Evolutionary conservation across 2,329 filamentous ascomycete genomes (phyloP), one percentile per base, ranked within the genome.

Genomic region (Zymoseptoria brevis): DNA sequence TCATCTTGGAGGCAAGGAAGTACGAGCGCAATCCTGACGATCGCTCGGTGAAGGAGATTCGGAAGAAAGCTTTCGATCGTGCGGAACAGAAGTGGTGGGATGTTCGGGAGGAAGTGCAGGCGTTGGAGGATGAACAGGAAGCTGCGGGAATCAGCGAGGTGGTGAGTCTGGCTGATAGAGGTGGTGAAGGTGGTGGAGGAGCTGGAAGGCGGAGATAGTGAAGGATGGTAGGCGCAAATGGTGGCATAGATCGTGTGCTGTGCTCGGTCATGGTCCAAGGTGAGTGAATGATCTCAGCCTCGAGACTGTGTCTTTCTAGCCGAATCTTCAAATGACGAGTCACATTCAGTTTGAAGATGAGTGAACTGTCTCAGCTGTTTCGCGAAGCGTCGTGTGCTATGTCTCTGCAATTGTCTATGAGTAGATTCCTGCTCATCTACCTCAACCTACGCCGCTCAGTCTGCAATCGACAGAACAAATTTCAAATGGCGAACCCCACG

Each of bases 61-160:
- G 96, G 74, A 88, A 92, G 69, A 86, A 85, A 72, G 94, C 91
- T 1, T 99, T 96, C 73, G 87, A 90, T 71, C 81, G 90, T 64
- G 92, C 92, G 49, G 94, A 99, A 75, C 89, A 92, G 76, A 96
- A 96, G 74, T 99, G 94, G 94, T 99, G 94, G 94, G 94, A 96
- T 79, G 91, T 88, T 72, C 83, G 94, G 68, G 94, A 99, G 77
- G 93, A 97, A 76, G 89, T 99, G 65, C 88, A 87, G 57, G 88
- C 85, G 6, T 75, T 97, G 70, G 94, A 99, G 75, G 93, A 96
- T 75, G 93, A 96, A 77, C 91, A 97, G 77, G 93, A 96, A 75
- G 92, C 89, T 54, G 90, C 91, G 35, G 92, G 94, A 8, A 96
- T 97, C 73, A 89, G 91, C 16, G 94, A 97, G 77, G 90, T 97